Percentiles rank a stretch among this genome's conserved stretches.
Conservation (phyloP, 495 filamentous ascomycete species). For the Trichoderma gamsii region DNA sequence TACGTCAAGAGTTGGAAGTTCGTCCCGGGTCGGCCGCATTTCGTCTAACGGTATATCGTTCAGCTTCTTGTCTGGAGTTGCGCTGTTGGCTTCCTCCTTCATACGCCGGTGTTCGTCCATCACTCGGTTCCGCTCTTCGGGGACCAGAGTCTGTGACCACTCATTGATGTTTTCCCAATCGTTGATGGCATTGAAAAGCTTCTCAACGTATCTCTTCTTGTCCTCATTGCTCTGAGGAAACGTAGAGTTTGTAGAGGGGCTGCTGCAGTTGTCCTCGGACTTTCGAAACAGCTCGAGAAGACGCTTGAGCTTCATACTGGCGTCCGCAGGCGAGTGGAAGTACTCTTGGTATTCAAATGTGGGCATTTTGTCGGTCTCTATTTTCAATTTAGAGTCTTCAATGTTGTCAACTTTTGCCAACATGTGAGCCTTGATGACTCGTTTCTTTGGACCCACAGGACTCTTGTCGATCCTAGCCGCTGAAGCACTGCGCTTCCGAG, state of each 20-base stretch:
- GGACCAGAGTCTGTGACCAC: slow-evolving; percentile 3
- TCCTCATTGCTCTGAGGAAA: slow-evolving; percentile 11
- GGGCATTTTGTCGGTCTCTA: background rate
- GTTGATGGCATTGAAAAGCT: slow-evolving; percentile 9
- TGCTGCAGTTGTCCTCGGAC: slow-evolving; percentile 1
- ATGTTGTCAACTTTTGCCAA: background rate
- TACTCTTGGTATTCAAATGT: background rate
- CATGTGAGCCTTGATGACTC: background rate
- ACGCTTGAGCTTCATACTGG: background rate
- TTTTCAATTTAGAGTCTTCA: background rate
- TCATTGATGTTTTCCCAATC: slow-evolving; percentile 8
- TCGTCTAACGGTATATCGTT: background rate
- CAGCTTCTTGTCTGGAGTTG: no score
- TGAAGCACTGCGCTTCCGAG: background rate
- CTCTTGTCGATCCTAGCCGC: background rate
- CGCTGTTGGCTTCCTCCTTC: background rate
- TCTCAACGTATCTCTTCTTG: background rate
- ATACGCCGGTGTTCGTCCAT: background rate
- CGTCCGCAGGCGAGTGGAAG: background rate
- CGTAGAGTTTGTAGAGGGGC: background rate
- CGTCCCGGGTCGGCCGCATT: background rate
- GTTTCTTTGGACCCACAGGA: background rate
- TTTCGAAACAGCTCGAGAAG: slow-evolving; percentile 6
- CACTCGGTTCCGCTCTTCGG: background rate
- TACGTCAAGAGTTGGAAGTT: slow-evolving; percentile 7